phyloP scores from a whole-genome alignment of 768 basidiomycete species.

The Dendrothele bispora region DNA sequence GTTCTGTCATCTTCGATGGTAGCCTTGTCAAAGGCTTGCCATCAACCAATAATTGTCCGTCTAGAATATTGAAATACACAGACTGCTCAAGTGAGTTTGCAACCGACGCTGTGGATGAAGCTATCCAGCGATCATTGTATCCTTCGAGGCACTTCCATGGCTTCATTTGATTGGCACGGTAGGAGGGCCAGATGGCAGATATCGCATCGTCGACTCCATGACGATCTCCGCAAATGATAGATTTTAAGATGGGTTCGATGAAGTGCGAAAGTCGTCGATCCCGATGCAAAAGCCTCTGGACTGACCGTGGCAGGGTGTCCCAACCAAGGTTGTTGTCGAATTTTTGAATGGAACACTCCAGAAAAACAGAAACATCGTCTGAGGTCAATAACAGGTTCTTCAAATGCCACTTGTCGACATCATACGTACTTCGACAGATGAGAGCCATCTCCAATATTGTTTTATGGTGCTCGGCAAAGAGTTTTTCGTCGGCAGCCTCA shows the following conservation, averaged over 20 bases:
- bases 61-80: slow-evolving; percentile 40
- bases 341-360: slow-evolving; percentile 31
- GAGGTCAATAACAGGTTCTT: not conserved
- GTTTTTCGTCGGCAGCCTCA: not conserved
- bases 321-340: no score
- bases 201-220: slow-evolving; percentile 7
- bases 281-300: no score
- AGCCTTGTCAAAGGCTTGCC: slow-evolving; percentile 40
- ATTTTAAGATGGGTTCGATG: no score
- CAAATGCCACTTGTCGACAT: slow-evolving; percentile 25
- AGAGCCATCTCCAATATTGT: slow-evolving; percentile 39
- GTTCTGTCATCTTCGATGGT: slow-evolving; percentile 27
- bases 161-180: slow-evolving; percentile 7
- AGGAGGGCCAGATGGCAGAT: slow-evolving; percentile 15
- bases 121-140: slow-evolving; percentile 32
- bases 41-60: slow-evolving; percentile 39
- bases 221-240: no score
- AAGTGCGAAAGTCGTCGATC: no score
- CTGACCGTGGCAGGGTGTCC: no score
- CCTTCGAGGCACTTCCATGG: slow-evolving; percentile 19
- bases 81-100: no score
- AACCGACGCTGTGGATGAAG: slow-evolving; percentile 14
- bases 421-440: slow-evolving; percentile 39
- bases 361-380: slow-evolving; percentile 24
- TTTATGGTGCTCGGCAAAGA: no score